These are phyloP conservation scores for Fusarium sp. DNA, from an alignment of 2,329 filamentous ascomycete genomes.

Conservation along the genomic window DNA sequence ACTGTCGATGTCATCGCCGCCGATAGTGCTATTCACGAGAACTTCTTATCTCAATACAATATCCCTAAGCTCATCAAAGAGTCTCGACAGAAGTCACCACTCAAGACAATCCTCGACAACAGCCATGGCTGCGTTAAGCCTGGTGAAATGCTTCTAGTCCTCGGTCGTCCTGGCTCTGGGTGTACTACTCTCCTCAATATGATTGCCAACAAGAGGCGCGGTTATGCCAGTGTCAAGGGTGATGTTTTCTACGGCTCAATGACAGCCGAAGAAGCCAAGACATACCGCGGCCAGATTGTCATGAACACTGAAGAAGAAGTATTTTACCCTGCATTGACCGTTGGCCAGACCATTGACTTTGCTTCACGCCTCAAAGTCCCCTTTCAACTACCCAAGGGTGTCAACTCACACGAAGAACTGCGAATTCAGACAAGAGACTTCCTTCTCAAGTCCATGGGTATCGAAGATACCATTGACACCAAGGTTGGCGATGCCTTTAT, in stretches of 20 bases:
- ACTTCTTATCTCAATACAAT: slow-evolving; percentile 70
- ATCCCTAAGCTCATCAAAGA: slow-evolving; percentile 65
- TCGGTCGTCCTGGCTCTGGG: slow-evolving; percentile 75
- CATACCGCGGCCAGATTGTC: slow-evolving; percentile 68
- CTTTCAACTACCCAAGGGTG: slow-evolving; percentile 57
- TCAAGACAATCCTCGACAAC: slow-evolving; percentile 73
- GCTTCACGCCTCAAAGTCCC: slow-evolving; percentile 71
- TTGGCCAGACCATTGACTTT: slow-evolving; percentile 77
- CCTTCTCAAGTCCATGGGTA: slow-evolving; percentile 66
- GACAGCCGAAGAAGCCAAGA: slow-evolving; percentile 60
- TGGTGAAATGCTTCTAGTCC: slow-evolving; percentile 77
- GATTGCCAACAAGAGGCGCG: slow-evolving; percentile 71
- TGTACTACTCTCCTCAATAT: slow-evolving; percentile 79
- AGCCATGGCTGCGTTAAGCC: slow-evolving; percentile 77
- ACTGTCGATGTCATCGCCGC: slow-evolving; percentile 71
- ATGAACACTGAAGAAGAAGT: slow-evolving; percentile 77
- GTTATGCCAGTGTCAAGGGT: slow-evolving; percentile 68
- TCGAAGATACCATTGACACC: slow-evolving; percentile 70
- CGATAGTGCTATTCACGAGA: slow-evolving; percentile 73
- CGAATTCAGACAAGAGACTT: slow-evolving; percentile 63
- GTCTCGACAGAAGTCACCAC: slow-evolving; percentile 63
- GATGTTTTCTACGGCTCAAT: slow-evolving; percentile 67
- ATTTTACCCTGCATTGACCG: slow-evolving; percentile 75
- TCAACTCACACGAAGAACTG: slow-evolving; percentile 57
- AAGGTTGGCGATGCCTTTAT: slow-evolving; percentile 76